Evolutionary conservation across 768 basidiomycete genomes (phyloP).

Genomic region (Saitozyma podzolica): DNA sequence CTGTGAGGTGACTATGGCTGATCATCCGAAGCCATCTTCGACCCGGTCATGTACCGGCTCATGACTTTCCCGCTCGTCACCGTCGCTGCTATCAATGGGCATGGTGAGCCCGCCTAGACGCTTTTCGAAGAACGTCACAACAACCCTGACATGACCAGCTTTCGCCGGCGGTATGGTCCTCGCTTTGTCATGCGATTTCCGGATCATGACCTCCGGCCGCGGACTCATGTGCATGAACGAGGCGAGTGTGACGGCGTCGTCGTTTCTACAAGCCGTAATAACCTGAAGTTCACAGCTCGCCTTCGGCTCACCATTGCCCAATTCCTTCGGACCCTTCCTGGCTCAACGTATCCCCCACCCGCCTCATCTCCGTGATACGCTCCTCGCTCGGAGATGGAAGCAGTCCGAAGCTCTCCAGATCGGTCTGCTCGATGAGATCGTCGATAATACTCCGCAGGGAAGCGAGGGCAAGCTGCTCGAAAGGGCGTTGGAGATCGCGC

Average conservation of each 20-base stretch:
- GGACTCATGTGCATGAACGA: slow-evolving; percentile 95
- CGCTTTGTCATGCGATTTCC: slow-evolving; percentile 79
- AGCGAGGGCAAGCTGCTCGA: slow-evolving; percentile 12
- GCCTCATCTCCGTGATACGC: slow-evolving; percentile 66
- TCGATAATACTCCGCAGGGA: slow-evolving; percentile 54
- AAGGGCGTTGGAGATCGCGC: slow-evolving; percentile 37
- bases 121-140: background rate
- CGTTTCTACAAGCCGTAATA: background rate
- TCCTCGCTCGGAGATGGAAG: slow-evolving; percentile 75
- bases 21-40: slow-evolving; percentile 63
- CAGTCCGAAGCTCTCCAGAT: slow-evolving; percentile 67
- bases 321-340: slow-evolving; percentile 67
- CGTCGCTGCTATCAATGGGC: slow-evolving; percentile 50
- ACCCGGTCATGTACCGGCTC: slow-evolving; percentile 69
- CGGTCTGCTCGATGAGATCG: slow-evolving; percentile 71
- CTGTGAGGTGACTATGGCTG: background rate
- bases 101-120: slow-evolving; percentile 24
- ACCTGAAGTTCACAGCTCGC: slow-evolving; percentile 55
- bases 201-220: slow-evolving; percentile 82
- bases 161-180: slow-evolving; percentile 83
- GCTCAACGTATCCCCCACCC: slow-evolving; percentile 66
- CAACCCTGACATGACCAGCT: slow-evolving; percentile 50
- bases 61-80: slow-evolving; percentile 55
- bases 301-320: slow-evolving; percentile 79
- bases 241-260: slow-evolving; percentile 53